A percentile compares a stretch with the other conserved stretches of the same genome.
phyloP scores from a whole-genome alignment of 2,329 filamentous ascomycete species.

The Monosporascus sp. region DNA sequence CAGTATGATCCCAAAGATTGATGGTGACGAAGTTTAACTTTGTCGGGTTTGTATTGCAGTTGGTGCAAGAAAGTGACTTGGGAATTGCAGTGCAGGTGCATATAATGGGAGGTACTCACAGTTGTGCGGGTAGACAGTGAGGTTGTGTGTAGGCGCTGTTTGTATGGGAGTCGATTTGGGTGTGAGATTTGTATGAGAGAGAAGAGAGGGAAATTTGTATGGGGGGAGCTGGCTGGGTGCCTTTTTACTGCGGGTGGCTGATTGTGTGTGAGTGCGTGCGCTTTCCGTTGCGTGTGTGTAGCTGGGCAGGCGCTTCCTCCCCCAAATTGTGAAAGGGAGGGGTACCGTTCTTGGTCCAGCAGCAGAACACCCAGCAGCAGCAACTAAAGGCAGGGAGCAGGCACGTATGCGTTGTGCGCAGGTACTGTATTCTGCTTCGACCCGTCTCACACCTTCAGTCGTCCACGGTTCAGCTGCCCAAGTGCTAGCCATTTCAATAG shows the following conservation, averaged over 20 bases:
- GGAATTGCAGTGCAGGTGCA: slow-evolving; percentile 32
- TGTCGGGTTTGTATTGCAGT: background rate
- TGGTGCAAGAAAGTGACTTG: slow-evolving; percentile 32
- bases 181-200: slow-evolving; percentile 59
- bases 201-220: slow-evolving; percentile 53
- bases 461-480: background rate
- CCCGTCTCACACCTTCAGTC: background rate
- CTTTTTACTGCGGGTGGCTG: slow-evolving; percentile 63
- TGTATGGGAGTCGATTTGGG: slow-evolving; percentile 49
- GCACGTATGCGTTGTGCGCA: background rate
- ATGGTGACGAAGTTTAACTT: background rate
- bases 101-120: slow-evolving; percentile 49
- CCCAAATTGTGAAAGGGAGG: background rate
- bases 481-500: background rate
- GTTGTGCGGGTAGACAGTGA: slow-evolving; percentile 37
- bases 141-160: slow-evolving; percentile 36
- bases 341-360: background rate
- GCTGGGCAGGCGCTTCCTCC: background rate
- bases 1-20: background rate
- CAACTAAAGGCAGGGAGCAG: background rate
- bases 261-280: slow-evolving; percentile 43
- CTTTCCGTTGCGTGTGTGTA: slow-evolving; percentile 8
- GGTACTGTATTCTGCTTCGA: background rate
- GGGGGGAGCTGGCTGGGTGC: slow-evolving; percentile 47
- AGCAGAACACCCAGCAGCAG: background rate